Evolutionary conservation across 1,139 yeast genomes (phyloP).

Genomic region (Taphrina pruni): DNA sequence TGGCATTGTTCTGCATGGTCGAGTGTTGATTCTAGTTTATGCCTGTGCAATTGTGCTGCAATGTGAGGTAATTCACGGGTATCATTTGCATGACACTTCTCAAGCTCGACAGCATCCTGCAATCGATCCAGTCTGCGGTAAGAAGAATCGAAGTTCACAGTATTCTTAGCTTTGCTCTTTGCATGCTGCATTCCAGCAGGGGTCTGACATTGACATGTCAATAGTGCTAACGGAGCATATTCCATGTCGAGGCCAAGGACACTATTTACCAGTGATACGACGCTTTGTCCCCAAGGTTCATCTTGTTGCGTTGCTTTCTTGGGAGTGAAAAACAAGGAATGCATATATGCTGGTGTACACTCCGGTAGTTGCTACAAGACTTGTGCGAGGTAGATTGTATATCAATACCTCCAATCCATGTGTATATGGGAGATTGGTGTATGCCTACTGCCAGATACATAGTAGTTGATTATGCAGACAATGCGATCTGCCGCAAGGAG

Average conservation of each 20-base stretch:
- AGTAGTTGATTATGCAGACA: too few relatives aligned
- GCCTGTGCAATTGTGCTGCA: too few relatives aligned
- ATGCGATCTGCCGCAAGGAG: too few relatives aligned
- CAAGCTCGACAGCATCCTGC: not conserved
- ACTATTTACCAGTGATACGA: slow-evolving; percentile 15
- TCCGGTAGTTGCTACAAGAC: not conserved
- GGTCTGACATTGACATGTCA: not conserved
- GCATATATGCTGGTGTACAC: not conserved
- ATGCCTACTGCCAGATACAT: too few relatives aligned
- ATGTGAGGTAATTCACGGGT: too few relatives aligned
- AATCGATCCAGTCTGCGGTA: not conserved
- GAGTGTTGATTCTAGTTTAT: too few relatives aligned
- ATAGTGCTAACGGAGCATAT: not conserved
- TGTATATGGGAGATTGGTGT: too few relatives aligned
- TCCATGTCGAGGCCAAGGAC: not conserved
- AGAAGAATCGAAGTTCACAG: not conserved
- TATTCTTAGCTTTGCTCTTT: not conserved
- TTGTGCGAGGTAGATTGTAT: not conserved
- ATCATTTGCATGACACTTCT: too few relatives aligned
- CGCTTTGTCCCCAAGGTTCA: slow-evolving; percentile 12
- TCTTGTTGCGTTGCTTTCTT: not conserved
- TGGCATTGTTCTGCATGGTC: too few relatives aligned
- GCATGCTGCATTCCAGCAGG: not conserved
- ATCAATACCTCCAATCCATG: not conserved
- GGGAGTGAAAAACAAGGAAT: slow-evolving; percentile 10